These are phyloP conservation scores for Xenosphaeropsis pyriputrescens DNA, from an alignment of 2,329 filamentous ascomycete species.

Conservation along the genomic window DNA sequence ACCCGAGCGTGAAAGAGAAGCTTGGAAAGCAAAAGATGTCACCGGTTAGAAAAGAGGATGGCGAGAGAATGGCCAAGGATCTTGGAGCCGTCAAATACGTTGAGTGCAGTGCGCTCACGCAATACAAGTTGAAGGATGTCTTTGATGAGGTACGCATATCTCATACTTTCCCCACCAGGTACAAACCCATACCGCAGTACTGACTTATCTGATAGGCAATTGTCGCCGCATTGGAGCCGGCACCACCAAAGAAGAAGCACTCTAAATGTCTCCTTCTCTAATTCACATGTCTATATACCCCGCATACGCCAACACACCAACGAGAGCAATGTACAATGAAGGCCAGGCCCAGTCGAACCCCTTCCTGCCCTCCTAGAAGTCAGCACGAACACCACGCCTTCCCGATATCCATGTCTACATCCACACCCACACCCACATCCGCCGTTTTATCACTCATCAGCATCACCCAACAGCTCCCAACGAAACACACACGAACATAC, in stretches of 20 bases:
- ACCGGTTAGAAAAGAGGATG: conserved; percentile 82
- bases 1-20: conserved; percentile 77
- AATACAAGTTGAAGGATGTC: conserved; percentile 97
- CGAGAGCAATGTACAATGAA: too few species aligned
- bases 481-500: too few species aligned
- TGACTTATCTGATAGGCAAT: conserved; percentile 50
- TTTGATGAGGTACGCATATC: conserved; percentile 75
- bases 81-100: conserved; percentile 98
- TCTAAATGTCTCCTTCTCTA: conserved; percentile 59
- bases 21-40: conserved; percentile 91
- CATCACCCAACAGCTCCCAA: too few species aligned
- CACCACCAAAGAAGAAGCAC: conserved; percentile 62
- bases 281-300: conserved; percentile 1
- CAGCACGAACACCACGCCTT: too few species aligned
- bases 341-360: too few species aligned
- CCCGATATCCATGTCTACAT: too few species aligned
- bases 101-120: conserved; percentile 93
- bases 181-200: conserved; percentile 8
- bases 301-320: too few species aligned
- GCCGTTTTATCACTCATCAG: too few species aligned
- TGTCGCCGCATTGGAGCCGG: conserved; percentile 85
- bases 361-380: too few species aligned
- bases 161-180: not conserved
- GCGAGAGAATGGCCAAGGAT: conserved; percentile 92
- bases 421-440: too few species aligned